Evolutionary conservation across 2,329 filamentous ascomycete genomes (phyloP), one percentile per base, ranked within the genome.

Genomic region (Westerdykella sp.): DNA sequence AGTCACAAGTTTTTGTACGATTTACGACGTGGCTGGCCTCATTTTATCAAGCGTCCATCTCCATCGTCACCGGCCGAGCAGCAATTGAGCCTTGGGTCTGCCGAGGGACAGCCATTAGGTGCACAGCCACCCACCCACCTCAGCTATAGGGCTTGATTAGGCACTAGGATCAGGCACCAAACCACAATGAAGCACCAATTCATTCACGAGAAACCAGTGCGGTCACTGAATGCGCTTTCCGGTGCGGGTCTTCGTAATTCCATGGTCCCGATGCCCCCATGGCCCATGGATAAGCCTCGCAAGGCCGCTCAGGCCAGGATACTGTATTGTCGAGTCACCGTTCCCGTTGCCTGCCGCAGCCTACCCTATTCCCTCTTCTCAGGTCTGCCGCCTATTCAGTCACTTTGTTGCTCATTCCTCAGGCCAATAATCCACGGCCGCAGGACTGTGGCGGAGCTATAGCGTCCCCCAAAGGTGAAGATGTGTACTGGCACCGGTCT

Each of bases 131-230:
- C 40, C 48, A 4, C 6, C 4, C 43, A 52, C 46, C 37, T 35
- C 50, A 53, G 49, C 48, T 53, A 28, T 9, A 28, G 25, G 23
- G 13, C 32, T 12, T 11, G 30, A 12, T 7, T 32, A 32, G 30
- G 9, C 32, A 35, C 32, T 35, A 35, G 32, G 42, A 39, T 37
- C 48, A 64, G 61, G 61, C 61, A 65, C 38, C 61, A 49, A 63
- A 56, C 54, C 21, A 45, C 34, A 42, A 50, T 55, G 55, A 51
- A 51, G 40, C 51, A 43, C 40, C 42, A 45, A 35, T 35, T 13
- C 16, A 9, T 35, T 18, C 16, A 35, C 32, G 16, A 35, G 7
- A 14, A 28, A 21, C 18, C 25, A 4, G 11, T 28, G 25, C 11
- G 4, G 25, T 28, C 25, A 28, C 25, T 12, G 25, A 28, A 28